Evolutionary conservation across 1,284 basidiomycete genomes (phyloP).

Genomic region (Sanghuangporus weigelae): DNA sequence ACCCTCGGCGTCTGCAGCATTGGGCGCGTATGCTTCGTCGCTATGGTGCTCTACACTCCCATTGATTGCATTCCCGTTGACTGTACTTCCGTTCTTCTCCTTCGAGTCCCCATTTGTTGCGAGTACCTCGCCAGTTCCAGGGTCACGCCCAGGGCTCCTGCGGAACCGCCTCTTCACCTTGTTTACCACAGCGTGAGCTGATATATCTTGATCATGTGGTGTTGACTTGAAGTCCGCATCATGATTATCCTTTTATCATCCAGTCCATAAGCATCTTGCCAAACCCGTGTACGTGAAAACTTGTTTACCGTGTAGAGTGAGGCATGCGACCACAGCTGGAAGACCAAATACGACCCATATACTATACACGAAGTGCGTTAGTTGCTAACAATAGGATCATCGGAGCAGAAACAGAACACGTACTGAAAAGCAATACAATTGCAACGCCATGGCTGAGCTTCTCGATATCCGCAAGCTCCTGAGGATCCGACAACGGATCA

Average conservation of each 20-base stretch:
- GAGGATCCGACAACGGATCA: conserved; percentile 26
- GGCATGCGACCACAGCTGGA: conserved; percentile 85
- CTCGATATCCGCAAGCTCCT: conserved; percentile 52
- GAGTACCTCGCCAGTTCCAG: neutral
- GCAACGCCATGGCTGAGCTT: conserved; percentile 81
- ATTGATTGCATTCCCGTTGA: neutral
- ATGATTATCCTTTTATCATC: conserved; percentile 35
- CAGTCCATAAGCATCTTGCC: neutral
- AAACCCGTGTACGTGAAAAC: too few relatives aligned
- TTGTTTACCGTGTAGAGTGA: conserved; percentile 56
- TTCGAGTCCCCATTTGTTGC: too few relatives aligned
- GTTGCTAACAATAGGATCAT: neutral
- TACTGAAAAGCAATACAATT: conserved; percentile 66
- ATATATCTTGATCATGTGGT: conserved; percentile 20
- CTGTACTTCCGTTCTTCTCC: neutral
- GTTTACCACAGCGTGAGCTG: conserved; percentile 12
- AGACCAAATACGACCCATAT: conserved; percentile 73
- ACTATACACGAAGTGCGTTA: conserved; percentile 33
- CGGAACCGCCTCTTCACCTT: neutral
- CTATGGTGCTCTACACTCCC: neutral
- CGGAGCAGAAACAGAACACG: conserved; percentile 18
- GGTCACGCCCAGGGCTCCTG: neutral
- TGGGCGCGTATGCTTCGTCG: neutral
- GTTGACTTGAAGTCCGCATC: conserved; percentile 33
- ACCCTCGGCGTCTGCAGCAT: neutral